A percentile compares a stretch with the other conserved stretches of the same genome.
Conservation (phyloP, 768 basidiomycete genomes). For the Rhodotorula diobovata region DNA sequence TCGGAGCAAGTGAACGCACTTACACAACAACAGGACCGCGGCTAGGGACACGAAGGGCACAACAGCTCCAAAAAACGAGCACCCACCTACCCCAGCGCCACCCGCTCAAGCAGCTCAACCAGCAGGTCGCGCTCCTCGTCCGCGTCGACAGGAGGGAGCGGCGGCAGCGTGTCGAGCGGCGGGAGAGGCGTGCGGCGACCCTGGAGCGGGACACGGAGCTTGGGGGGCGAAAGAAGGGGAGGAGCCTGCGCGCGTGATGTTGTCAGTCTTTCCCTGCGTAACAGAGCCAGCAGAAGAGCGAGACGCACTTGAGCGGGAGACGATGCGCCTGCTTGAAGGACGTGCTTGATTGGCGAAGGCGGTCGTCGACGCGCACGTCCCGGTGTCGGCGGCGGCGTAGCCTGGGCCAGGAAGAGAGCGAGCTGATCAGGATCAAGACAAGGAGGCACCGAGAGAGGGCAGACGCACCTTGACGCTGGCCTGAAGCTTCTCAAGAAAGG, state of each 20-base stretch:
- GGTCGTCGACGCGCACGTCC: not conserved
- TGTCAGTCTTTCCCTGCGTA: no score
- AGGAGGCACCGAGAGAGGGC: no score
- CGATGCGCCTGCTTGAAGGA: not conserved
- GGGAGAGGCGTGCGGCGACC: no score
- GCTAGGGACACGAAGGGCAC: no score
- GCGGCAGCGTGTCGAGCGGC: not conserved
- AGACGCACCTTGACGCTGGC: constrained; percentile 8
- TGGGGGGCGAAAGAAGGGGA: no score
- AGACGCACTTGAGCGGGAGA: not conserved
- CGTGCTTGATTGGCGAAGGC: not conserved
- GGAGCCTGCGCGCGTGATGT: no score
- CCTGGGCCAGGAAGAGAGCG: not conserved
- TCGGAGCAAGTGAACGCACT: no score
- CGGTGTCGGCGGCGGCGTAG: not conserved
- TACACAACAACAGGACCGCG: no score
- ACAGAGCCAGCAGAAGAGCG: no score
- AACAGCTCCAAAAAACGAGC: no score
- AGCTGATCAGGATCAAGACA: not conserved
- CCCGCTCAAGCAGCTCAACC: not conserved
- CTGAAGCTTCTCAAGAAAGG: constrained; percentile 26
- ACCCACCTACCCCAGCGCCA: no score
- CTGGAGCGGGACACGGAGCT: no score
- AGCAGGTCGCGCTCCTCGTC: constrained; percentile 5
- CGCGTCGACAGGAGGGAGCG: not conserved